Evolutionary conservation across 306 rosid species (phyloP).

Genomic region (Canavalia ensiformis): DNA sequence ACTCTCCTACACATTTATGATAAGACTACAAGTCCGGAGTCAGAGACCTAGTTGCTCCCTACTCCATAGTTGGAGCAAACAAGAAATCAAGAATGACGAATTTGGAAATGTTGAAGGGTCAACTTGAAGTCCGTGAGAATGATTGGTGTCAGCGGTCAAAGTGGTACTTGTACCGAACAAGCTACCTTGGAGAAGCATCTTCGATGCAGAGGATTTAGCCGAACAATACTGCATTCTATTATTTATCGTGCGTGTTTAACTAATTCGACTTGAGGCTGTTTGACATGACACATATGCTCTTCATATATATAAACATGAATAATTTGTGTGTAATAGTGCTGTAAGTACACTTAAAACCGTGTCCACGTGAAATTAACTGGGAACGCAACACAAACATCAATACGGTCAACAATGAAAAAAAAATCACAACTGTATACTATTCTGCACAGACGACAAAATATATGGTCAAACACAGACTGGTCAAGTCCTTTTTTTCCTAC

Average conservation of each 20-base stretch:
- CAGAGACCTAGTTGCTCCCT: not conserved
- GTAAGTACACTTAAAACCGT: constrained; percentile 4
- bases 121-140: constrained; percentile 27
- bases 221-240: not conserved
- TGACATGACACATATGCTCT: constrained; percentile 33
- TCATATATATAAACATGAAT: not conserved
- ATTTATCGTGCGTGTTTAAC: constrained; percentile 9
- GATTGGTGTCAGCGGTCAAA: constrained; percentile 41
- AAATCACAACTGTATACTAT: too few species aligned
- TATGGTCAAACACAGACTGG: not conserved
- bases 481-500: not conserved
- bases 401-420: not conserved
- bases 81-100: not conserved
- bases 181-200: constrained; percentile 21
- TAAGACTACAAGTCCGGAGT: not conserved
- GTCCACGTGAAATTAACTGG: constrained; percentile 15
- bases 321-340: not conserved
- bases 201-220: not conserved
- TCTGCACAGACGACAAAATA: constrained; percentile 10
- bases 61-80: not conserved
- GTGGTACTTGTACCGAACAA: constrained; percentile 32
- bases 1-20: not conserved
- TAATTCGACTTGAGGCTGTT: constrained; percentile 5
- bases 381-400: not conserved
- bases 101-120: constrained; percentile 39